Evolutionary conservation across 2,329 filamentous ascomycete genomes (phyloP), one percentile per base, ranked within the genome.

Genomic region (Zasmidium cellare): DNA sequence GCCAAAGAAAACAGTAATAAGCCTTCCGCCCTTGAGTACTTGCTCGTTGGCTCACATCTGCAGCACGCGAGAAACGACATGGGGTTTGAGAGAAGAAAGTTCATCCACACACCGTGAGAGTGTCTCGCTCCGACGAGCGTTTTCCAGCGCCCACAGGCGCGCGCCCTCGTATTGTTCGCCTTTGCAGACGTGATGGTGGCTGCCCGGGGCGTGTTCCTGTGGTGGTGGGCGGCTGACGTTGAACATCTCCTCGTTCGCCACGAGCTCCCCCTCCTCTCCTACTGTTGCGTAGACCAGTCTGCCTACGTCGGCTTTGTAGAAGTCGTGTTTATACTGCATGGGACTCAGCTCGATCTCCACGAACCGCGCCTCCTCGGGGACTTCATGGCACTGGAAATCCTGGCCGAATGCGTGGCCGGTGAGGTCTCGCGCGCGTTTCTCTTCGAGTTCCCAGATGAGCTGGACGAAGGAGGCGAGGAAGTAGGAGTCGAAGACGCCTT

Each of bases 401-500:
- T 50, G 46, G 23, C 55, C 60, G 18, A 55, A 55, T 11, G 55
- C 48, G 12, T 58, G 56, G 46, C 55, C 46, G 6, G 56, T 63
- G 23, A 63, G 45, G 6, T 51, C 55, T 48, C 60, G 52, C 9
- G 60, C 60, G 19, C 50, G 55, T 22, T 51, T 38, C 53, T 63
- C 60, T 52, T 63, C 60, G 3, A 60, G n/a, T 16, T 60, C 50
- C 23, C 51, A 52, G n/a, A 63, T 56, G 14, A 55, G 51, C 22
- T 59, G 44, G 7, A 52, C 45, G 31, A 63, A 63, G 14, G 55
- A 57, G 3, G 55, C 60, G 20, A 63, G 53, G 44, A 60, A 63
- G 28, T 56, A 54, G 25, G 48, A 55, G n/a, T 63, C 60, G 46
- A 63, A 63, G 3, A 63, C 55, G n/a, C 60, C 60, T 16, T 57